Conservation (phyloP, 2,329 filamentous ascomycete genomes). For the Fusarium secorum region DNA sequence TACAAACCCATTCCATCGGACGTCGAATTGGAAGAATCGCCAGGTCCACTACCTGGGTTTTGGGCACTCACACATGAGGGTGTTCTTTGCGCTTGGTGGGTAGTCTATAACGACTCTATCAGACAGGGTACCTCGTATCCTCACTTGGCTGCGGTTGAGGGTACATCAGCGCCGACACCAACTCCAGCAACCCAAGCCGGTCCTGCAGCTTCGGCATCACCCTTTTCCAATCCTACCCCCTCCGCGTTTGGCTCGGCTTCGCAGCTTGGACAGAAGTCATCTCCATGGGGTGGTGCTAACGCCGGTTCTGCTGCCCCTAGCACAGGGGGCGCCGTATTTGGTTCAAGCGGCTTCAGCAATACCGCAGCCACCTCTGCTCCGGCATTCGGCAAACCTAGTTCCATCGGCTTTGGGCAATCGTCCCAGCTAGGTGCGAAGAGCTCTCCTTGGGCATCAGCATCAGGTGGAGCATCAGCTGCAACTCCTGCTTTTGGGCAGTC, state of each 20-base stretch:
- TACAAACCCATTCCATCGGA: conserved; percentile 78
- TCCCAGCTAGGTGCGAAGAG: conserved; percentile 56
- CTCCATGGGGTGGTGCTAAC: conserved; percentile 57
- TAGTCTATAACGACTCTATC: conserved; percentile 89
- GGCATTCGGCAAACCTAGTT: conserved; percentile 59
- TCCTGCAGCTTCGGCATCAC: conserved; percentile 43
- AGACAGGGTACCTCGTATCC: conserved; percentile 76
- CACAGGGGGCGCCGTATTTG: conserved; percentile 52
- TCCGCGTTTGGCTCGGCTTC: conserved; percentile 55
- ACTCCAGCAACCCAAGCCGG: conserved; percentile 42
- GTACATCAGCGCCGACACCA: conserved; percentile 44
- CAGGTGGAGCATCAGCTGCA: conserved; percentile 31
- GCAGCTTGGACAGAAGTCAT: conserved; percentile 59
- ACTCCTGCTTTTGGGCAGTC: conserved; percentile 64
- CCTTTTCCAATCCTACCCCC: conserved; percentile 42
- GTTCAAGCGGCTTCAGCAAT: conserved; percentile 55
- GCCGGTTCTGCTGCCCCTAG: conserved; percentile 44
- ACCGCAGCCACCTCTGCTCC: conserved; percentile 49
- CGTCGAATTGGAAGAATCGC: conserved; percentile 79
- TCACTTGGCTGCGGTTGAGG: conserved; percentile 65
- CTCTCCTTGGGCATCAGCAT: conserved; percentile 61
- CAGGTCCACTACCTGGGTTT: conserved; percentile 81
- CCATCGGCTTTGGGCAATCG: conserved; percentile 63
- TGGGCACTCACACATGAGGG: conserved; percentile 91
- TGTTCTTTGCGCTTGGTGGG: conserved; percentile 85